phyloP scores from a whole-genome alignment of 2,329 filamentous ascomycete species.

The Chaetomium strumarium region DNA sequence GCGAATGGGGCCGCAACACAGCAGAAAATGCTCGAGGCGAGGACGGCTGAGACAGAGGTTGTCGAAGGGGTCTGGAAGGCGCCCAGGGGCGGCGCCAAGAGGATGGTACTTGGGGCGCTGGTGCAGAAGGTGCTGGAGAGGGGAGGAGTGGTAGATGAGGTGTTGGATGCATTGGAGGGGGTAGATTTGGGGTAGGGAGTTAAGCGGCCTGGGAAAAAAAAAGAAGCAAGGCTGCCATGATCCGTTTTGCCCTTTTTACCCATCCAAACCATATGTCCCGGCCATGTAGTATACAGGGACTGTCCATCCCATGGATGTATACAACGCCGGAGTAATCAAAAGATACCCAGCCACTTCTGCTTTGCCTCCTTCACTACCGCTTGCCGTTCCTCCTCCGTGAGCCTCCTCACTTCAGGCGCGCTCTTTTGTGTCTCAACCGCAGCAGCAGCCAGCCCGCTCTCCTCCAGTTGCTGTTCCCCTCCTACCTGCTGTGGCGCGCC shows the following conservation, averaged over 20 bases:
- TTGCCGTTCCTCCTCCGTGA: constrained; percentile 16
- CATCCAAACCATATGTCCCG: background rate
- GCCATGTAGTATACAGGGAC: constrained; percentile 1
- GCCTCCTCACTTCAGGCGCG: background rate
- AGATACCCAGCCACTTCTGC: constrained; percentile 84
- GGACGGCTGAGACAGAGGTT: constrained; percentile 47
- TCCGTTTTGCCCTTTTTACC: background rate
- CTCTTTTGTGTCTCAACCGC: constrained; percentile 25
- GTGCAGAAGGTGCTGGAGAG: constrained; percentile 69
- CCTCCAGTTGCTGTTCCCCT: constrained; percentile 33
- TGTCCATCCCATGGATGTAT: constrained; percentile 1
- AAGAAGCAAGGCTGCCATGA: background rate
- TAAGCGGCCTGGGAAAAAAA: background rate
- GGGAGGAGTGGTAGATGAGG: constrained; percentile 79
- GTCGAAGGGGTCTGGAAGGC: constrained; percentile 79
- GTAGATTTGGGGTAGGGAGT: constrained; percentile 57
- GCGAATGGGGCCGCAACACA: constrained; percentile 25
- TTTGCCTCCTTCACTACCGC: constrained; percentile 29
- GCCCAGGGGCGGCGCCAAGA: constrained; percentile 75
- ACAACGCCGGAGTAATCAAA: constrained; percentile 40
- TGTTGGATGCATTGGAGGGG: constrained; percentile 71
- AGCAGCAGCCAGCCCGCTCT: constrained; percentile 25
- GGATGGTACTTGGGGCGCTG: constrained; percentile 65
- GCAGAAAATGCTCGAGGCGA: constrained; percentile 37
- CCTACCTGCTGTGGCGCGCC: constrained; percentile 25